A percentile compares a stretch with the other conserved stretches of the same genome.
Conservation (phyloP, 176 grass and related monocot genomes). For the Oryza glumipatula region DNA sequence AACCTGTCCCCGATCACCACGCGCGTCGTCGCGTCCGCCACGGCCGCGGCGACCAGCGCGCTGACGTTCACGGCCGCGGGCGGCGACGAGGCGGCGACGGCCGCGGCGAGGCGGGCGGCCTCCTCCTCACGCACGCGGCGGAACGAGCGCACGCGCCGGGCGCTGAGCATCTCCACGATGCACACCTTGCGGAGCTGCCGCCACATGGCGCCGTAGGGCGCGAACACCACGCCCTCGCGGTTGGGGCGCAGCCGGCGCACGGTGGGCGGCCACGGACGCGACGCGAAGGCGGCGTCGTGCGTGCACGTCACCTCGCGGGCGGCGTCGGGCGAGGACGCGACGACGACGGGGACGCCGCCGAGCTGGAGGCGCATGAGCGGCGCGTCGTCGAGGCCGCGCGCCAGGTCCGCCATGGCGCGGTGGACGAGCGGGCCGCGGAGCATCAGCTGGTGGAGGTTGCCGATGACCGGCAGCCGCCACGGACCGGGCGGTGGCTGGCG, state of each 20-base stretch:
- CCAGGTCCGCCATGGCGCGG: conserved; percentile 1
- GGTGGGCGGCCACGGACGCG: conserved; percentile 2
- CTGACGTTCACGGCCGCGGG: too few species aligned
- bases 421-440: conserved; percentile 12
- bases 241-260: not conserved
- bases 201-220: conserved; percentile 13
- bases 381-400: conserved; percentile 14
- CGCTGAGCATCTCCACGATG: conserved; percentile 16
- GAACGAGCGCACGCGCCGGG: not conserved
- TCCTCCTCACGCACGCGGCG: conserved; percentile 19
- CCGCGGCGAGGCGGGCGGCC: not conserved
- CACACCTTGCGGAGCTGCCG: conserved; percentile 26
- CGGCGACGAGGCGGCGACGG: not conserved
- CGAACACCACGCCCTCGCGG: conserved; percentile 15
- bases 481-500: not conserved
- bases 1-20: too few species aligned
- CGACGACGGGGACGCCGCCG: conserved; percentile 29
- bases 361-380: conserved; percentile 42
- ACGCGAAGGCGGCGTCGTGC: conserved; percentile 39
- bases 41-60: too few species aligned
- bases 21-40: not conserved
- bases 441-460: conserved; percentile 47
- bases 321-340: conserved; percentile 43
- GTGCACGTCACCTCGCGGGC: conserved; percentile 44
- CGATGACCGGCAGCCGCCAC: conserved; percentile 45